Conservation (phyloP, 1,284 basidiomycete genomes). For the Cutaneotrichosporon sp. region DNA sequence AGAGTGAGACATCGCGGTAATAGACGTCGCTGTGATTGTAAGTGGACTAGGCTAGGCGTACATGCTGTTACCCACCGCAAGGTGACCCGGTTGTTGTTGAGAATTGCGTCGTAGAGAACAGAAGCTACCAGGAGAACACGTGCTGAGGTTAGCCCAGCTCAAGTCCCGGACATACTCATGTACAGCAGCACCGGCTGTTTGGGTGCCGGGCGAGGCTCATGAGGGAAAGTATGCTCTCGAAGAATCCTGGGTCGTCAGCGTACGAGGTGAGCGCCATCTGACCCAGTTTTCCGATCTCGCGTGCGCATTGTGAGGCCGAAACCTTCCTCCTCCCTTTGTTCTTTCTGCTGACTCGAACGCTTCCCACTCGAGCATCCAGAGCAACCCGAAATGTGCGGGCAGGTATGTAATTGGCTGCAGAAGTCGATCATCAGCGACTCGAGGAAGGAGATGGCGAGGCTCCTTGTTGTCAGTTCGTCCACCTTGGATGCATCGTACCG, state of each 20-base stretch:
- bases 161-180: slow-evolving; percentile 25
- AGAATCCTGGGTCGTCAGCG: slow-evolving; percentile 20
- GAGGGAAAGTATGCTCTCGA: slow-evolving; percentile 37
- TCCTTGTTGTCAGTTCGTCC: slow-evolving; percentile 15
- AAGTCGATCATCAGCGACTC: slow-evolving; percentile 25
- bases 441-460: slow-evolving; percentile 26
- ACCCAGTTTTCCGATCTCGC: slow-evolving; percentile 28
- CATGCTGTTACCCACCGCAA: slow-evolving; percentile 33
- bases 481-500: not conserved
- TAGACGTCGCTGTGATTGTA: slow-evolving; percentile 69
- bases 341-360: not conserved
- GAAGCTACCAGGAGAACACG: slow-evolving; percentile 35
- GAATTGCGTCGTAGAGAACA: slow-evolving; percentile 40
- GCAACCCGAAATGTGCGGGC: not conserved
- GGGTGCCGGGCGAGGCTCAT: slow-evolving; percentile 24
- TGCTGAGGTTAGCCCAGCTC: slow-evolving; percentile 24
- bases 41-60: not conserved
- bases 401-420: slow-evolving; percentile 21
- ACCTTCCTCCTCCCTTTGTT: not conserved
- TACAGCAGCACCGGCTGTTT: slow-evolving; percentile 14
- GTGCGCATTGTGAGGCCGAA: slow-evolving; percentile 4
- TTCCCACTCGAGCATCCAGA: not conserved
- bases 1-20: slow-evolving; percentile 76
- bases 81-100: slow-evolving; percentile 32
- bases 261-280: not conserved